These are phyloP conservation scores for Litsea cubeba DNA, from an alignment of 164 flowering plant genomes.

Conservation along the genomic window DNA sequence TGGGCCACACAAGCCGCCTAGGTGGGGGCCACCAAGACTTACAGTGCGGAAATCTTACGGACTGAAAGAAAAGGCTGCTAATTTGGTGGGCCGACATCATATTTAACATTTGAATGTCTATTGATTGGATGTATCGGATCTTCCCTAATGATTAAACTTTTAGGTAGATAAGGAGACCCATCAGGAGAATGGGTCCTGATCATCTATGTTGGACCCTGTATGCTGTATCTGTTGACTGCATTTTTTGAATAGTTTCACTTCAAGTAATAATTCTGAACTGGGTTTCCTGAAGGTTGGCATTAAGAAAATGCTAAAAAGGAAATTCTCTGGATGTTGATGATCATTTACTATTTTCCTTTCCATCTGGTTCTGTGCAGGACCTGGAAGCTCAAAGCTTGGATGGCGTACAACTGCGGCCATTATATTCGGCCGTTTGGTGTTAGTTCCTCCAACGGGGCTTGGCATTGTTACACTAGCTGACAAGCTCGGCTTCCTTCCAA, in stretches of 20 bases:
- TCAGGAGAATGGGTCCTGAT: not conserved
- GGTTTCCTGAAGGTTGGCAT: not conserved
- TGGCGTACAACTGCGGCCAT: conserved; percentile 78
- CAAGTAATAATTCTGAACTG: not conserved
- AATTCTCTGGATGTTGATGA: too few relatives aligned
- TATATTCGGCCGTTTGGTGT: conserved; percentile 66
- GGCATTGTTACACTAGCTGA: conserved; percentile 88
- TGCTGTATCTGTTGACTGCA: not conserved
- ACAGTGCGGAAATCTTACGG: too few relatives aligned
- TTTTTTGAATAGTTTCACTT: not conserved
- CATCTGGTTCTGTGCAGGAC: conserved; percentile 36
- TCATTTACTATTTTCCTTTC: not conserved
- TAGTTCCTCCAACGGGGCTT: conserved; percentile 91
- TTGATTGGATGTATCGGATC: too few relatives aligned
- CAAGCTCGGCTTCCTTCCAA: conserved; percentile 83
- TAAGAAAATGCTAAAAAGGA: too few relatives aligned
- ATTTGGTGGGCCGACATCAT: too few relatives aligned
- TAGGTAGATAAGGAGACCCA: too few relatives aligned
- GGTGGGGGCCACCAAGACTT: too few relatives aligned
- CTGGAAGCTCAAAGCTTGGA: conserved; percentile 92
- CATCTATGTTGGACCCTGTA: not conserved
- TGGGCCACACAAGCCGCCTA: too few relatives aligned
- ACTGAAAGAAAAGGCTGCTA: too few relatives aligned
- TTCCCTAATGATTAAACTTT: too few relatives aligned
- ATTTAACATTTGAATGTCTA: too few relatives aligned